phyloP scores from a whole-genome alignment of 306 rosid species.

The Vigna unguiculata region DNA sequence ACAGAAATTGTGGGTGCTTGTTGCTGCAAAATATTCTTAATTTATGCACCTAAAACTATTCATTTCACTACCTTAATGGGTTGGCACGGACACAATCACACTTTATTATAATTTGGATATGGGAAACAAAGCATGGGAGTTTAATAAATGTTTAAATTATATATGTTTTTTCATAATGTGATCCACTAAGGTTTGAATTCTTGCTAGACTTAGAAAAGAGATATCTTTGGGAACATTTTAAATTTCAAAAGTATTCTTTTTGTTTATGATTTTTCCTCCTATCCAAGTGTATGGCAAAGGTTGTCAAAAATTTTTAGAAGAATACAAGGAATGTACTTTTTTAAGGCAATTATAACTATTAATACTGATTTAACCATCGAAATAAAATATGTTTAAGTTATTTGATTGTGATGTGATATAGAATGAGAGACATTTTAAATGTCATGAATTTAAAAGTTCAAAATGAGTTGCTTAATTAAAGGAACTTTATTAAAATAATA shows the following conservation, averaged over 20 bases:
- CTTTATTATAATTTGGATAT: not conserved
- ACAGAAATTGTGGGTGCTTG: not conserved
- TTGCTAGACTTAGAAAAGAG: not conserved
- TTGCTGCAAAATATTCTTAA: not conserved
- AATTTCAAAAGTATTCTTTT: too few relatives aligned
- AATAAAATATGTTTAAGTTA: too few relatives aligned
- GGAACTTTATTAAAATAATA: too few relatives aligned
- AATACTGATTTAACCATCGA: too few relatives aligned
- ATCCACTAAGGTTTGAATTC: not conserved
- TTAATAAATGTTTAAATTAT: not conserved
- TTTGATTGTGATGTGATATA: too few relatives aligned
- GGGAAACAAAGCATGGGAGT: not conserved
- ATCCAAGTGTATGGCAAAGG: not conserved
- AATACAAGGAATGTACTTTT: too few relatives aligned
- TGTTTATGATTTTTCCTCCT: too few relatives aligned
- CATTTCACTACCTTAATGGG: not conserved
- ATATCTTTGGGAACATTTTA: not conserved
- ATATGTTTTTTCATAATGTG: too few relatives aligned
- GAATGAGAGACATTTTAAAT: too few relatives aligned
- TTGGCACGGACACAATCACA: not conserved
- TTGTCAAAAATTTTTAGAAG: not conserved
- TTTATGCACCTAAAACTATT: not conserved
- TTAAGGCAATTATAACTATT: too few relatives aligned
- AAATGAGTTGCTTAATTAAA: too few relatives aligned
- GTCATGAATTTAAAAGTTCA: too few relatives aligned